A percentile compares a stretch with the other conserved stretches of the same genome.
These are phyloP conservation scores for Puya raimondii DNA, from an alignment of 176 grass and related monocot genomes.

Conservation along the genomic window DNA sequence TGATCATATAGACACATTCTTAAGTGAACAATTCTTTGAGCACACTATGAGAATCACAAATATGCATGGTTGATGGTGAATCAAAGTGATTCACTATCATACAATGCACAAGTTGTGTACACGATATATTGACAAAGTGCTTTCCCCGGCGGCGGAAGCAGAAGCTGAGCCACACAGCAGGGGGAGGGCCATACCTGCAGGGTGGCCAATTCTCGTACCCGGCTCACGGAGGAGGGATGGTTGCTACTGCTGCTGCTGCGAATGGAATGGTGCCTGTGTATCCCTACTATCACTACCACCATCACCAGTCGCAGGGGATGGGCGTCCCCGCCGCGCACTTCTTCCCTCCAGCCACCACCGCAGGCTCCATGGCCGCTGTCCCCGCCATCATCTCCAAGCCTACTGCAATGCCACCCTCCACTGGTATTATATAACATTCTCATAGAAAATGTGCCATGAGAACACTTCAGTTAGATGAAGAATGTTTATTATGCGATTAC, in stretches of 20 bases:
- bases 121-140: too few species aligned
- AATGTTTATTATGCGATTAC: too few species aligned
- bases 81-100: too few species aligned
- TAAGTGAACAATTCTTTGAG: too few species aligned
- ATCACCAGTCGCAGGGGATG: conserved; percentile 70
- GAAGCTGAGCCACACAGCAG: conserved; percentile 51
- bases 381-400: conserved; percentile 74
- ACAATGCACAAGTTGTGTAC: too few species aligned
- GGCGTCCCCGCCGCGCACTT: conserved; percentile 75
- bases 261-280: conserved; percentile 81
- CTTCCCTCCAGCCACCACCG: conserved; percentile 47
- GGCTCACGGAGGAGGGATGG: conserved; percentile 42
- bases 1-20: too few species aligned
- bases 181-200: conserved; percentile 56
- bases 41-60: too few species aligned
- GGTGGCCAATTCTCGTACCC: conserved; percentile 81
- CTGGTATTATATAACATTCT: conserved; percentile 28
- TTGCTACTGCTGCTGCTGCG: conserved; percentile 8
- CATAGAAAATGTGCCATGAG: too few species aligned
- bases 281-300: conserved; percentile 79
- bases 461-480: too few species aligned
- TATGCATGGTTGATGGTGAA: too few species aligned
- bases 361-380: conserved; percentile 25
- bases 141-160: conserved; percentile 11
- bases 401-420: conserved; percentile 48